Evolutionary conservation across 345 rosid genomes (phyloP).

Genomic region (Gossypium anomalum): DNA sequence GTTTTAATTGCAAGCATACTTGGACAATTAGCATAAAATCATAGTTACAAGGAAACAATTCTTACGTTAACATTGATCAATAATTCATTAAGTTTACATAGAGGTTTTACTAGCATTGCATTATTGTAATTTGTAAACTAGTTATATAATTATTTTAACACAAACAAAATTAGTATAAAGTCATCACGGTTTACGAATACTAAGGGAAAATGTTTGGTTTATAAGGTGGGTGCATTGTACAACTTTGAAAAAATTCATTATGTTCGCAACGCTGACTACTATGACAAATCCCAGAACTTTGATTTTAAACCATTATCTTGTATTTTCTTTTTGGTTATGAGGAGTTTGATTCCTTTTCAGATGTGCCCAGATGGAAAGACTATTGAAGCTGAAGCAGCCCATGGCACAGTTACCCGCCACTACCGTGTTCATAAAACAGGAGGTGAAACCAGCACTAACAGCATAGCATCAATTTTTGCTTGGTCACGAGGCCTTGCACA

Average conservation of each 20-base stretch:
- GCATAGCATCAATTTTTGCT: constrained; percentile 85
- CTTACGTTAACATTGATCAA: background rate
- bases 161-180: background rate
- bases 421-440: constrained; percentile 82
- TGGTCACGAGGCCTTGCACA: constrained; percentile 87
- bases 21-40: background rate
- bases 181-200: background rate
- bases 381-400: constrained; percentile 85
- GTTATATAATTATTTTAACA: background rate
- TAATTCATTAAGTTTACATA: background rate
- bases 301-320: background rate
- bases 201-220: background rate
- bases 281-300: background rate
- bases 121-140: constrained; percentile 2
- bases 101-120: background rate
- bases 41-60: no score
- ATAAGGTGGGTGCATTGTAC: background rate
- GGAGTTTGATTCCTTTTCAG: constrained; percentile 31
- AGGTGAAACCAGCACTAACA: constrained; percentile 86
- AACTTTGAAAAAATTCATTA: background rate
- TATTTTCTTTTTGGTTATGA: background rate
- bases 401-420: constrained; percentile 86
- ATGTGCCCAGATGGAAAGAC: constrained; percentile 95
- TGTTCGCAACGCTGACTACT: background rate
- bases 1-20: background rate